Evolutionary conservation across 441 rosid genomes (phyloP).

Genomic region (Euphorbia corollata): DNA sequence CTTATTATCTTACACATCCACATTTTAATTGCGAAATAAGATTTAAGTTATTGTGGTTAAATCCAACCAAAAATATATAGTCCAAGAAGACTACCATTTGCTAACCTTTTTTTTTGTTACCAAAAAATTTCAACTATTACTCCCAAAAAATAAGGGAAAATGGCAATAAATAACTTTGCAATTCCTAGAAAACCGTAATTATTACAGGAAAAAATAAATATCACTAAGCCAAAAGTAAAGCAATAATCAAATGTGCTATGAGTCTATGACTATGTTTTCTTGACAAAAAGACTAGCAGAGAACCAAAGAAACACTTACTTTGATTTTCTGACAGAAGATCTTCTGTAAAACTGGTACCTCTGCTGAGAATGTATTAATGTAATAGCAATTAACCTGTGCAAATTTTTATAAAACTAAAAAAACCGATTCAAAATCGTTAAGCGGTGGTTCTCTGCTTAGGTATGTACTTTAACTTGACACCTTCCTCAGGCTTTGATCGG

Average conservation of each 20-base stretch:
- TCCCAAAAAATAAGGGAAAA: background rate
- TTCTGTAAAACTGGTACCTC: conserved; percentile 63
- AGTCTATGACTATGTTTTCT: background rate
- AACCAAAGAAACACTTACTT: conserved; percentile 15
- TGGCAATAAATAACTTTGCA: conserved; percentile 11
- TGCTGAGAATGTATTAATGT: conserved; percentile 37
- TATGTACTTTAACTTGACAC: conserved; percentile 63
- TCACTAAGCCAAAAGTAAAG: conserved; percentile 15
- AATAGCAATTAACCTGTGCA: conserved; percentile 36
- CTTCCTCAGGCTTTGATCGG: conserved; percentile 50
- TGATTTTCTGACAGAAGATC: conserved; percentile 44
- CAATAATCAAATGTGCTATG: conserved; percentile 20
- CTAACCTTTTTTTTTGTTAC: background rate
- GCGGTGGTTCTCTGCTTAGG: conserved; percentile 52
- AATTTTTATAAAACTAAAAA: conserved; percentile 24
- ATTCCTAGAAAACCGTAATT: conserved; percentile 24
- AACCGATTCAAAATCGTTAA: conserved; percentile 24
- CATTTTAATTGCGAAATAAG: no score
- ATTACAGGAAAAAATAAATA: conserved; percentile 31
- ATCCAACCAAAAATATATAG: no score
- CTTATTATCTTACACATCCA: no score
- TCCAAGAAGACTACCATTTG: no score
- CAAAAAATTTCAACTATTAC: background rate
- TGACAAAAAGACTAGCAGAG: conserved; percentile 15
- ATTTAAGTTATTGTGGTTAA: no score